Conservation (phyloP, 148 eudicot species). For the Chenopodium album region DNA sequence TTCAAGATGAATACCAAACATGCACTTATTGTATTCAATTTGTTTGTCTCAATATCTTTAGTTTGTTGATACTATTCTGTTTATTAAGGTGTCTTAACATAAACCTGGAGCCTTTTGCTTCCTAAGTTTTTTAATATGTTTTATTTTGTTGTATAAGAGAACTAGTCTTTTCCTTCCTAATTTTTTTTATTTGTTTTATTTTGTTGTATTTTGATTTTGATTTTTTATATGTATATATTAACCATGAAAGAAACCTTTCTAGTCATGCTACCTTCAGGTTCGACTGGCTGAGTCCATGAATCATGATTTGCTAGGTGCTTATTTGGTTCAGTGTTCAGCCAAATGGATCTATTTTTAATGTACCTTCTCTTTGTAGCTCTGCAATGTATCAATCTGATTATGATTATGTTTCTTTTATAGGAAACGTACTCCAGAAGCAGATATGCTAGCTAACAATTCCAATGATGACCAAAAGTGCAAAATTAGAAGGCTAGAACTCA, state of each 20-base stretch:
- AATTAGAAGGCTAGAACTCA: slow-evolving; percentile 63
- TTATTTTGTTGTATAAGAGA: too few relatives aligned
- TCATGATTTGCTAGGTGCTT: neutral
- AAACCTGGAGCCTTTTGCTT: too few relatives aligned
- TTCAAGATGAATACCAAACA: too few relatives aligned
- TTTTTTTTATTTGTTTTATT: too few relatives aligned
- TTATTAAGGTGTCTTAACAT: neutral
- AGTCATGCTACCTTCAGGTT: neutral
- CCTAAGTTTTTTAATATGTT: too few relatives aligned
- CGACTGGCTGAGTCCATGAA: neutral
- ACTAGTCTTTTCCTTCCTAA: neutral
- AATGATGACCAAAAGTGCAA: slow-evolving; percentile 16
- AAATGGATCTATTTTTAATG: neutral
- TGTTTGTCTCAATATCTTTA: neutral
- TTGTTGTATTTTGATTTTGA: too few relatives aligned
- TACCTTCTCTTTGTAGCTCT: neutral
- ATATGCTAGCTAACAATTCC: slow-evolving; percentile 21
- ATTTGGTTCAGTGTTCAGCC: neutral
- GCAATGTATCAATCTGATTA: neutral
- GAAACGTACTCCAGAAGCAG: slow-evolving; percentile 7
- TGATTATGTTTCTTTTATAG: neutral
- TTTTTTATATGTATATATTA: neutral
- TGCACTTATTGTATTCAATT: neutral
- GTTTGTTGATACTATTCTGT: neutral
- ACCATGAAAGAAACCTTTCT: neutral